Evolutionary conservation across 2,329 filamentous ascomycete species (phyloP), one percentile per base, ranked within the genome.

Genomic region (Hawksworthiomyces lignivorus): DNA sequence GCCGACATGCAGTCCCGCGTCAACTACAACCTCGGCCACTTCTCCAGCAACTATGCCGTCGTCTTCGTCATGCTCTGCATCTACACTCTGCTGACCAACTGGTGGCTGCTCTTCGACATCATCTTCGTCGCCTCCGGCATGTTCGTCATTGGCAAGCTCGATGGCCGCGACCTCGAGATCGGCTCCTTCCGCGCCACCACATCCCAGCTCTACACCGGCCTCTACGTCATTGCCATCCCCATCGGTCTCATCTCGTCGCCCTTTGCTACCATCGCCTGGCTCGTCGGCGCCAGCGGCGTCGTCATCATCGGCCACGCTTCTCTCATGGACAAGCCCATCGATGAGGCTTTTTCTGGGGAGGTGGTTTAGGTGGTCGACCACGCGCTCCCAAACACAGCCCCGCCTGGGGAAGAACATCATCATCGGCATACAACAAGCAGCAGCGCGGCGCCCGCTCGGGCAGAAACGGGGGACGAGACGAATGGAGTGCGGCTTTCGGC

Each of bases 271-370:
- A 75, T 89, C 55, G 80, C 97, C 56, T 97, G 92, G 92, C 77
- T 98, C 61, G 87, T 97, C 60, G 92, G 92, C 62, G 92, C 92
- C 56, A 90, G 85, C 54, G 89, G 87, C 62, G 87, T 96, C 62
- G 86, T 82, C 62, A 94, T 97, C 54, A 72, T 97, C 53, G 92
- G 92, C 67, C 92, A 98, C 70, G 92, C 92, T 54, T 77, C 88
- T 50, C 80, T 97, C 62, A 82, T 97, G 84, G 90, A 97, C 64
- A 96, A 95, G 78, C 90, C 90, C 46, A 95, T 97, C 73, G 92
- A 97, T 82, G 90, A 94, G 89, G 89, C 89, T 96, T 98, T 98
- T 96, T 96, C 90, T 77, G 92, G 94, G 89, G 92, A 98, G 90
- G 90, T 92, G 89, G 92, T 98, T 85, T 98, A 97, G 82, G 77